Evolutionary conservation across 257 asterid species (phyloP).

Genomic region (Sherardia arvensis): DNA sequence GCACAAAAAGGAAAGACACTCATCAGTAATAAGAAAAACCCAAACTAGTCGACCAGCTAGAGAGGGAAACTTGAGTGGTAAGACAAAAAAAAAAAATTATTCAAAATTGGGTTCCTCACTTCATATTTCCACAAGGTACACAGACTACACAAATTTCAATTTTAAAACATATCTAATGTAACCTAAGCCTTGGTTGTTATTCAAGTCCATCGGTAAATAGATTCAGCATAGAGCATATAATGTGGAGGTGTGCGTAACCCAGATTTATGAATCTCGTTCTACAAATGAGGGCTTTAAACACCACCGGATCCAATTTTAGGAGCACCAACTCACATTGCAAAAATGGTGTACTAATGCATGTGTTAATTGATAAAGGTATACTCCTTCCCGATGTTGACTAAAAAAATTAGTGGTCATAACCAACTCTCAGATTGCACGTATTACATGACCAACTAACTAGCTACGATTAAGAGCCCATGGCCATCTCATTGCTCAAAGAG

Average conservation of each 20-base stretch:
- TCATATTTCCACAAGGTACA: too few species aligned
- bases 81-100: too few species aligned
- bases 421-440: too few species aligned
- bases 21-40: conserved; percentile 9
- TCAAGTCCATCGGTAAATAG: not conserved
- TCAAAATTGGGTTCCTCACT: not conserved
- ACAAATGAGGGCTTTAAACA: conserved; percentile 28
- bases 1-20: conserved; percentile 29
- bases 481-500: not conserved
- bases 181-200: not conserved
- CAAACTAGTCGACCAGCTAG: not conserved
- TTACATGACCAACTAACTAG: too few species aligned
- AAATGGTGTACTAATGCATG: conserved; percentile 10
- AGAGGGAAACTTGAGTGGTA: not conserved
- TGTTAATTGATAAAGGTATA: not conserved
- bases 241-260: conserved; percentile 33
- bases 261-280: not conserved
- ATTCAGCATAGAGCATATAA: not conserved
- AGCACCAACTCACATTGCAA: conserved; percentile 14
- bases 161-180: not conserved
- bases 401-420: not conserved
- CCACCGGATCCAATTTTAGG: conserved; percentile 19
- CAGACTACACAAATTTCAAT: too few species aligned
- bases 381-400: conserved; percentile 8
- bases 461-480: not conserved